Base-by-base conservation (phyloP, 352 stramenopile species). In the Phytophthora sp. region DNA sequence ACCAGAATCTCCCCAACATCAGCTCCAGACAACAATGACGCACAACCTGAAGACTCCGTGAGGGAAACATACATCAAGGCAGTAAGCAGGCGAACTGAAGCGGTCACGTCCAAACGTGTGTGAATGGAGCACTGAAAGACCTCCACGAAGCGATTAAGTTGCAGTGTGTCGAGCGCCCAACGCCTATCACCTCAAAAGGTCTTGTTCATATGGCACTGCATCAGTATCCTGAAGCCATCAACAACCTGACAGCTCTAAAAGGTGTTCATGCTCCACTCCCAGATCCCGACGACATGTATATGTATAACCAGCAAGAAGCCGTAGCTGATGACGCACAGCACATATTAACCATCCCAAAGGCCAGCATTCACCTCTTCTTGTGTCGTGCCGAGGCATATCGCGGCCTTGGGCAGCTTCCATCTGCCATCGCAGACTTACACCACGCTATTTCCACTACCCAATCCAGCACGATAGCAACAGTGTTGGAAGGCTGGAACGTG, bases 181-280 rank as follows among this genome's bases (percentile, higher is more conserved):
- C 81, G 4, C 63, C 1, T 71, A 71, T 47, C 68, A 76, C 23
- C 33, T 88, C n/a, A 51, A 77, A 59, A n/a, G 81, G 79, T 0
- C 63, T 79, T 9, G 53, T 75, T 9, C 71, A 81, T 50, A 80
- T 82, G 63, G 57, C 60, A 15, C 44, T 62, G 20, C 54, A 71
- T 9, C 44, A 80, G 51, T 77, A 77, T 44, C 47, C 44, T 0
- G 49, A 74, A 6, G 79, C 82, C 1, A 63, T 80, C 41, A 42
- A 50, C 18, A 85, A 65, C 27, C 85, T 89, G 24, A 85, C 82
- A 13, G 82, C 77, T 0, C 39, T 90, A 7, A 18, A 71, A 31
- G 31, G 33, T 45, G 29, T 73, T 11, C 56, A 69, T 7, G 44
- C 57, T 6, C 42, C 36, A 47, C 3, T 58, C 15, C 41, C 57